Base-by-base conservation (phyloP, 2,329 filamentous ascomycete genomes). In the Colletotrichum coccodes region DNA sequence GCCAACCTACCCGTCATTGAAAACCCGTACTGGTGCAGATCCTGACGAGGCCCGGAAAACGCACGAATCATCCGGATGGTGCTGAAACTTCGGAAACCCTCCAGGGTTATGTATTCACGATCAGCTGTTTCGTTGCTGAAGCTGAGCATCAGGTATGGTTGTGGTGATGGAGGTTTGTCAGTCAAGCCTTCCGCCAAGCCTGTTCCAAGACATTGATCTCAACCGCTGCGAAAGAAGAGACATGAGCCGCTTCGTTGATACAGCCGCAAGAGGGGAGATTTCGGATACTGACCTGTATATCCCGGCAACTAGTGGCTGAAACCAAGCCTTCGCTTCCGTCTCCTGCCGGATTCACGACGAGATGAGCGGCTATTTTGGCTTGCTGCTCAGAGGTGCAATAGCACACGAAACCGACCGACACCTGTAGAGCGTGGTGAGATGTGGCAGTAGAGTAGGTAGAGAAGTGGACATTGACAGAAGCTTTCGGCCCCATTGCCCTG, bases 101-200 rank as follows among this genome's bases (percentile, higher is more conserved):
- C 49, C 23, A n/a, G 23, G 38, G 18, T 30, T 23, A 7, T 40
- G 42, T 32, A 9, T 34, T 34, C 46, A 18, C n/a, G 9, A 42
- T n/a, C n/a, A 62, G 40, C 30, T 21, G 47, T 66, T 44, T 44
- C 30, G 50, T 57, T 44, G 59, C 64, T 63, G 59, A 42, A 63
- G 42, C 28, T 67, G 50, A 50, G 59, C 12, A 42, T 36, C 8
- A 34, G 21, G 28, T 34, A 44, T 38, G 60, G 52, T 36, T 36
- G 59, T 26, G 57, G 23, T 50, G 18, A 56, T n/a, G 28, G 6
- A 46, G 18, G 63, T 49, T 62, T 26, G 57, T 16, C 47, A n/a
- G 30, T 49, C 40, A 34, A 56, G 9, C 42, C 63, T 42, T 32
- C 34, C 40, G 32, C 54, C 32, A 23, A 40, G 38, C 40, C 53